A percentile compares a stretch with the other conserved stretches of the same genome.
phyloP scores from a whole-genome alignment of 768 basidiomycete species.

The Calocybe gangraenosa region DNA sequence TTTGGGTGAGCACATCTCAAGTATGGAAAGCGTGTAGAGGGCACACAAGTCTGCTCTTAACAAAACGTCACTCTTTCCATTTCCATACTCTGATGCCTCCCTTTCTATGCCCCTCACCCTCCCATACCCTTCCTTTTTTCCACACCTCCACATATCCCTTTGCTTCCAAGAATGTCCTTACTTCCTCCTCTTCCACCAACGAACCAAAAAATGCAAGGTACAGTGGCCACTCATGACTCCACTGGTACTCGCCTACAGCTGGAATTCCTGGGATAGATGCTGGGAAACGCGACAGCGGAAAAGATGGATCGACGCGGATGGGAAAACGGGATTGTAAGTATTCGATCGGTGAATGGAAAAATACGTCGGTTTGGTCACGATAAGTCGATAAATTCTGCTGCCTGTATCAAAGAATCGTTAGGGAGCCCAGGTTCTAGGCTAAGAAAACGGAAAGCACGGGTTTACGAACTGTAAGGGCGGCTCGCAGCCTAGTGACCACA shows the following conservation, averaged over 20 bases:
- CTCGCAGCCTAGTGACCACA: conserved; percentile 92
- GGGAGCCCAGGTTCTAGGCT: conserved; percentile 7
- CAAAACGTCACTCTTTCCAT: conserved; percentile 24
- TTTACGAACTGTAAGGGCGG: conserved; percentile 77
- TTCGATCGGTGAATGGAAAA: conserved; percentile 64
- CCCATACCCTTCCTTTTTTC: conserved; percentile 61
- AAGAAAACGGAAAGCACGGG: neutral
- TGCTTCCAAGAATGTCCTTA: conserved; percentile 40
- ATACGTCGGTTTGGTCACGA: conserved; percentile 76
- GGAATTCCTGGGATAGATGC: conserved; percentile 43
- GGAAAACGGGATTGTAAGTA: conserved; percentile 76
- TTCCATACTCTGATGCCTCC: conserved; percentile 75
- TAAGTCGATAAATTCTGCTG: conserved; percentile 54
- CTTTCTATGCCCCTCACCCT: conserved; percentile 67
- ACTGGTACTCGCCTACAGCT: conserved; percentile 34
- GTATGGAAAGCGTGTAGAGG: too few relatives aligned
- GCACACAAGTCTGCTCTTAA: neutral
- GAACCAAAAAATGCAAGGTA: conserved; percentile 82
- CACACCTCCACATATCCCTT: conserved; percentile 66
- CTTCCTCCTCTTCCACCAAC: conserved; percentile 52
- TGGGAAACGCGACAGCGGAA: conserved; percentile 61
- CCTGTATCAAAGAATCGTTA: conserved; percentile 25
- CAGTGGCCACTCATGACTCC: conserved; percentile 77
- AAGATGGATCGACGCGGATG: conserved; percentile 47
- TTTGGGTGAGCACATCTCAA: too few relatives aligned